Percentiles rank a stretch among this genome's conserved stretches.
Conservation (phyloP, 495 filamentous ascomycete genomes). For the Talaromyces nanjingensis region DNA sequence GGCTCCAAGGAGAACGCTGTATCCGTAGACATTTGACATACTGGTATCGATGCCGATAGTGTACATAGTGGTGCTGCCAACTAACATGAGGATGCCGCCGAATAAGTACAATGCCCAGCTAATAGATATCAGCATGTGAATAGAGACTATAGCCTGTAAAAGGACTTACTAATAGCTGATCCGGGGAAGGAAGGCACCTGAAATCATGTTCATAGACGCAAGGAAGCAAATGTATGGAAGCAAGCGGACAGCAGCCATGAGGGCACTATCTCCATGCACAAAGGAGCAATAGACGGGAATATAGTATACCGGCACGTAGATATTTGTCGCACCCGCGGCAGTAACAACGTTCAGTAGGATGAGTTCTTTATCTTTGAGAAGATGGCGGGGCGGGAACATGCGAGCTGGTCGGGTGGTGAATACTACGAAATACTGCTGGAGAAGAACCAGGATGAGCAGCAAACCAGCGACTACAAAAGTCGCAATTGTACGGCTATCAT, state of each 20-base stretch:
- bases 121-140: neutral
- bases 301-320: constrained; percentile 37
- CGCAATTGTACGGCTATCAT: constrained; percentile 15
- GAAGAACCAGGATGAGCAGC: constrained; percentile 14
- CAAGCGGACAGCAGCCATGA: constrained; percentile 32
- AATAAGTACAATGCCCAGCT: constrained; percentile 31
- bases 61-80: constrained; percentile 22
- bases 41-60: constrained; percentile 21
- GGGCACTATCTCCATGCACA: constrained; percentile 22
- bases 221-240: constrained; percentile 20
- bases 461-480: constrained; percentile 18
- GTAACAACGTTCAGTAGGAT: neutral
- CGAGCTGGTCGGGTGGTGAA: constrained; percentile 38
- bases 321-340: neutral
- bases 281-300: constrained; percentile 46
- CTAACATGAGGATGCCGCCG: constrained; percentile 34
- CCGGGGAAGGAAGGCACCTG: neutral
- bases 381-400: constrained; percentile 33
- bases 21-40: constrained; percentile 23
- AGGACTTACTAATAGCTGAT: neutral
- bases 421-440: constrained; percentile 44
- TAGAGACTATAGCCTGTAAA: neutral
- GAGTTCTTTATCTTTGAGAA: neutral
- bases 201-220: constrained; percentile 14
- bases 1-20: constrained; percentile 29